Evolutionary conservation across 1,284 basidiomycete genomes (phyloP).

Genomic region (Inonotus obliquus): DNA sequence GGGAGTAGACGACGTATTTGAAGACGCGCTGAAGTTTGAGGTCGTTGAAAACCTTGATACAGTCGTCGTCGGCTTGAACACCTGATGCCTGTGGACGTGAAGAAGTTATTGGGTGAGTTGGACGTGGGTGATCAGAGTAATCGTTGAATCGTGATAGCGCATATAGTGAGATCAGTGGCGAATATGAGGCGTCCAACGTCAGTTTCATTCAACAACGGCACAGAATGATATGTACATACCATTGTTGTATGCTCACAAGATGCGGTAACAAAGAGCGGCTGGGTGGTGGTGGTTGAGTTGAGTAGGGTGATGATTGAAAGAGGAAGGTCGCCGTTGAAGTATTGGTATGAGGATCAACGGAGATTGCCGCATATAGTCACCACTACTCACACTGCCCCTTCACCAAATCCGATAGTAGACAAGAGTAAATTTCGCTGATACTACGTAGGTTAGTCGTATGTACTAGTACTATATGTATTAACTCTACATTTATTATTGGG

Average conservation of each 20-base stretch:
- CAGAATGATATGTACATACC: neutral
- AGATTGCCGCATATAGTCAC: slow-evolving; percentile 5
- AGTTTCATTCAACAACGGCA: neutral
- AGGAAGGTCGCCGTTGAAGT: neutral
- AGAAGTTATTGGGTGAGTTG: slow-evolving; percentile 19
- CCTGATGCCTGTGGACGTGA: slow-evolving; percentile 63
- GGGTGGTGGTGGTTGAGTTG: neutral
- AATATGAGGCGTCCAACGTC: neutral
- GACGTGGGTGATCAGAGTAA: slow-evolving; percentile 21
- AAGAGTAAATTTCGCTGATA: neutral
- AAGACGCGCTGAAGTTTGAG: slow-evolving; percentile 82
- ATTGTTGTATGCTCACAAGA: neutral
- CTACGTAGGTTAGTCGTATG: slow-evolving; percentile 1
- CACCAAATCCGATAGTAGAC: neutral
- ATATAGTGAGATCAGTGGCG: slow-evolving; percentile 9
- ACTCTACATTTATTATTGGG: neutral
- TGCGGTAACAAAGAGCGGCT: neutral
- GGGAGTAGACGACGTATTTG: slow-evolving; percentile 86
- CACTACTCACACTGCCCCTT: neutral
- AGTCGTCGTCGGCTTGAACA: slow-evolving; percentile 56
- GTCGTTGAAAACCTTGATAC: slow-evolving; percentile 62
- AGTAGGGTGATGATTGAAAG: neutral
- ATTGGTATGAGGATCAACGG: neutral
- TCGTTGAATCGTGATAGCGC: slow-evolving; percentile 16
- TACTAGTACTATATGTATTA: neutral